Percentiles rank a stretch among this genome's conserved stretches.
phyloP scores from a whole-genome alignment of 441 rosid genomes.

The Metrosideros polymorpha region DNA sequence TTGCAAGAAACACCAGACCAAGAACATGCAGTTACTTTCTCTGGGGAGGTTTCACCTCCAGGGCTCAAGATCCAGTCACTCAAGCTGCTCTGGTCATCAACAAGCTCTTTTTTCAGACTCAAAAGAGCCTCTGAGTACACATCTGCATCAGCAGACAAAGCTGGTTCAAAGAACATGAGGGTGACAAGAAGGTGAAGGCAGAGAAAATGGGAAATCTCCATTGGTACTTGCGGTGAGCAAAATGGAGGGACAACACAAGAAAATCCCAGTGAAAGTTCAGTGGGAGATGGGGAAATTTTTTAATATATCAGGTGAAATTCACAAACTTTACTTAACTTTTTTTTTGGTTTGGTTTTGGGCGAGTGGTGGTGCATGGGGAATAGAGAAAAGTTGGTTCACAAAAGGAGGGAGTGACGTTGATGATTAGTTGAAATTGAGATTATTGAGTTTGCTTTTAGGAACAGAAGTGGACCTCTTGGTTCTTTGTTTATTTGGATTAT shows the following conservation, averaged over 20 bases:
- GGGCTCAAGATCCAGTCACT: slow-evolving; percentile 56
- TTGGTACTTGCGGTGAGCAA: slow-evolving; percentile 27
- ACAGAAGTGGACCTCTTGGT: slow-evolving; percentile 24
- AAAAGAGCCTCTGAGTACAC: slow-evolving; percentile 58
- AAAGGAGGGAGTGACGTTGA: slow-evolving; percentile 7
- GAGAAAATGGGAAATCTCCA: slow-evolving; percentile 37
- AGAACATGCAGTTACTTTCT: slow-evolving; percentile 51
- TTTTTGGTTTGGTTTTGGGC: background rate
- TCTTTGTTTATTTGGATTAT: slow-evolving; percentile 17
- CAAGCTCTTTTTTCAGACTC: slow-evolving; percentile 57
- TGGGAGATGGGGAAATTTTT: background rate
- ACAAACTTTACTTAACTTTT: background rate
- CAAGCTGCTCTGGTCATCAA: slow-evolving; percentile 29
- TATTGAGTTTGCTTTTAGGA: slow-evolving; percentile 21
- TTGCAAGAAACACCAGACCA: slow-evolving; percentile 83
- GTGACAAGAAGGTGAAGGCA: slow-evolving; percentile 18
- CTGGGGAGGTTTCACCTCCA: slow-evolving; percentile 13
- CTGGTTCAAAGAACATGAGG: slow-evolving; percentile 7
- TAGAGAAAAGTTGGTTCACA: slow-evolving; percentile 34
- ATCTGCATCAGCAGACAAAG: slow-evolving; percentile 44
- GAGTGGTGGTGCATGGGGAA: slow-evolving; percentile 52
- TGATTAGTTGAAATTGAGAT: slow-evolving; percentile 19
- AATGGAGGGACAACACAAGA: background rate
- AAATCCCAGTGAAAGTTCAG: background rate
- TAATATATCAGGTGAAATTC: background rate